Percentiles rank a stretch among this genome's conserved stretches.
Evolutionary conservation across 2,329 filamentous ascomycete species (phyloP).

Genomic region (Colletotrichum agaves): DNA sequence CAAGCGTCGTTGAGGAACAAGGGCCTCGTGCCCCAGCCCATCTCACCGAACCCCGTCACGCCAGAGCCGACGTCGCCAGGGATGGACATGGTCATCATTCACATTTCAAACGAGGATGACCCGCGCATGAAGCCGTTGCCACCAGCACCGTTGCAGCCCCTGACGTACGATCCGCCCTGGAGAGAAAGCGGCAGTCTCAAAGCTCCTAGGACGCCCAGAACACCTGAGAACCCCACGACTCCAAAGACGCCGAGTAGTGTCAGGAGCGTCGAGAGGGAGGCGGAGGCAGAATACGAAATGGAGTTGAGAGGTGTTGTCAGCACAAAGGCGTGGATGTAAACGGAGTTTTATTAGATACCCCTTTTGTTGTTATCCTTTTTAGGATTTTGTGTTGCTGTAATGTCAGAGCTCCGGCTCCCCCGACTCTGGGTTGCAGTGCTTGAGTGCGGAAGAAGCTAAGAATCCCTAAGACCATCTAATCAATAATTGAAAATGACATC

Average conservation of each 20-base stretch:
- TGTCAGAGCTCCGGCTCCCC: neutral
- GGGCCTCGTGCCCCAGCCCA: neutral
- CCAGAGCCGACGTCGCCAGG: neutral
- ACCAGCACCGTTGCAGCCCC: neutral
- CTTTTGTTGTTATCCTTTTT: neutral
- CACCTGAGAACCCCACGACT: neutral
- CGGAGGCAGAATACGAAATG: slow-evolving; percentile 19
- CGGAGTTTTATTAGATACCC: slow-evolving; percentile 1
- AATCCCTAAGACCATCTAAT: too few species aligned
- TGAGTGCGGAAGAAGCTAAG: too few species aligned
- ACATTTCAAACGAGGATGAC: slow-evolving; percentile 12
- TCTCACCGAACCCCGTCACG: neutral
- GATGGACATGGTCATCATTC: slow-evolving; percentile 13
- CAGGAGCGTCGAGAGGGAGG: neutral
- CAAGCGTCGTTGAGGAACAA: slow-evolving; percentile 10
- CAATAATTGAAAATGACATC: too few species aligned
- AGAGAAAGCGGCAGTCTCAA: neutral
- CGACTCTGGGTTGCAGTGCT: too few species aligned
- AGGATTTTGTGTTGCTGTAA: neutral
- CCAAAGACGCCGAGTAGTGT: slow-evolving; percentile 7
- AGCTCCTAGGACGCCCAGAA: neutral
- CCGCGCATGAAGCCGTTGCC: slow-evolving; percentile 27
- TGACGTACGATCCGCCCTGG: neutral
- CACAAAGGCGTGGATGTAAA: slow-evolving; percentile 27
- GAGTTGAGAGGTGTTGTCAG: slow-evolving; percentile 12